Percentiles rank a stretch among this genome's conserved stretches.
These are phyloP conservation scores for Hypocrella siamensis DNA, from an alignment of 2,329 filamentous ascomycete genomes.

Conservation along the genomic window DNA sequence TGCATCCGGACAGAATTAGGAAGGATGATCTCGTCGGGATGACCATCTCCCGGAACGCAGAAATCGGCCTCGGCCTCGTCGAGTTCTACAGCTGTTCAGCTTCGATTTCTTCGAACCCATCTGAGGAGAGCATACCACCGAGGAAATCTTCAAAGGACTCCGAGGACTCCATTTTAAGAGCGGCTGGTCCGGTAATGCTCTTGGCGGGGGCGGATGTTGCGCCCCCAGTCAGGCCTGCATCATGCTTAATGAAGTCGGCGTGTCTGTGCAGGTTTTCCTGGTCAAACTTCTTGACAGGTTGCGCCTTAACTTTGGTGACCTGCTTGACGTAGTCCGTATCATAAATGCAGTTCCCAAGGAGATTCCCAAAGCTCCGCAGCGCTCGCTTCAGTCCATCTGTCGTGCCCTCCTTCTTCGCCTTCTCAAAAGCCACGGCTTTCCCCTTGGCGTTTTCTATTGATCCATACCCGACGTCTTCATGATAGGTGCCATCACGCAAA, in stretches of 20 bases:
- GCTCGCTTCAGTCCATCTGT: conserved; percentile 88
- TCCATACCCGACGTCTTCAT: conserved; percentile 95
- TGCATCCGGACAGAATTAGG: conserved; percentile 14
- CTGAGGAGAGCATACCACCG: conserved; percentile 26
- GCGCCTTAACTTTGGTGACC: conserved; percentile 77
- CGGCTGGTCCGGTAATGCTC: conserved; percentile 2
- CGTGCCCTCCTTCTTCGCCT: conserved; percentile 95
- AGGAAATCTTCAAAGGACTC: conserved; percentile 37
- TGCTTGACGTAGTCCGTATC: conserved; percentile 87
- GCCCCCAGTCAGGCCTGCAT: conserved; percentile 18
- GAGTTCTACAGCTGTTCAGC: conserved; percentile 39
- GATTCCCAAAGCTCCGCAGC: conserved; percentile 83
- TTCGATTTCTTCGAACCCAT: conserved; percentile 20
- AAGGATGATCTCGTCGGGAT: conserved; percentile 63
- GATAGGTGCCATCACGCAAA: conserved; percentile 83
- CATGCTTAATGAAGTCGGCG: conserved; percentile 54
- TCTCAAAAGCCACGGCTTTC: conserved; percentile 92
- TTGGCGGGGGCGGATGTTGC: conserved; percentile 1
- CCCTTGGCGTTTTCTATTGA: conserved; percentile 92
- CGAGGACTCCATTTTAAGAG: conserved; percentile 14
- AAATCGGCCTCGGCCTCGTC: conserved; percentile 69
- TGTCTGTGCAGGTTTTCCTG: conserved; percentile 71
- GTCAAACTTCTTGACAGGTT: conserved; percentile 57
- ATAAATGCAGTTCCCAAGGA: conserved; percentile 96
- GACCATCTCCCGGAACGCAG: conserved; percentile 49